These are phyloP conservation scores for Begonia peltatifolia DNA, from an alignment of 306 rosid genomes.

Conservation along the genomic window DNA sequence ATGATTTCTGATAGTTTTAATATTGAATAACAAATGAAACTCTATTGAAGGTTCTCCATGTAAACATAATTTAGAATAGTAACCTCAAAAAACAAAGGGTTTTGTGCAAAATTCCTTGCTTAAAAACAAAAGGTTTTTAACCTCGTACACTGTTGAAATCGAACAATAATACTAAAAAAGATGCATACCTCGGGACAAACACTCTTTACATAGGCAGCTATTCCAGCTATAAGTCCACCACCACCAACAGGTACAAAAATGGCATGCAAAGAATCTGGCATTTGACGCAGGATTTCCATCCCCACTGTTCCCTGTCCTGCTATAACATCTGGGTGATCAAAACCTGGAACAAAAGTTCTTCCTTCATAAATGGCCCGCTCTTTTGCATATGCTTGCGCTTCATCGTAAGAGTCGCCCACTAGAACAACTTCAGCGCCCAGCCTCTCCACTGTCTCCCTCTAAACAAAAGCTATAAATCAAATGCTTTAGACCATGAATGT, in stretches of 20 bases:
- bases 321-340: slow-evolving; percentile 83
- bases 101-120: too few relatives aligned
- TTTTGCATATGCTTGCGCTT: slow-evolving; percentile 79
- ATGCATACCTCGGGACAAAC: slow-evolving; percentile 52
- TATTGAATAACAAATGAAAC: too few relatives aligned
- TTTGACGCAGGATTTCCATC: slow-evolving; percentile 71
- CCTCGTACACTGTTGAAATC: too few relatives aligned
- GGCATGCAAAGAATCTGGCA: slow-evolving; percentile 42
- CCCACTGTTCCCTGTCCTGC: slow-evolving; percentile 85
- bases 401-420: slow-evolving; percentile 78
- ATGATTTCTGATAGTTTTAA: too few relatives aligned
- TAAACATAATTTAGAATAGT: too few relatives aligned
- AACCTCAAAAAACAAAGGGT: too few relatives aligned
- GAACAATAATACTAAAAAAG: too few relatives aligned
- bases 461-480: background rate
- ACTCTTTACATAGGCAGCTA: slow-evolving; percentile 83
- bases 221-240: slow-evolving; percentile 84
- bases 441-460: slow-evolving; percentile 76
- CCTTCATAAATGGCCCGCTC: slow-evolving; percentile 39
- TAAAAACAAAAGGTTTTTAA: too few relatives aligned
- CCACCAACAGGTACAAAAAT: slow-evolving; percentile 92
- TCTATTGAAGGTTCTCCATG: too few relatives aligned
- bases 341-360: slow-evolving; percentile 60
- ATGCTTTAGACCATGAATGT: too few relatives aligned
- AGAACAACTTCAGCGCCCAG: slow-evolving; percentile 67